Percentiles rank a stretch among this genome's conserved stretches.
These are phyloP conservation scores for Speleostelium caveatum DNA, from an alignment of 78 protist genomes.

Conservation along the genomic window DNA sequence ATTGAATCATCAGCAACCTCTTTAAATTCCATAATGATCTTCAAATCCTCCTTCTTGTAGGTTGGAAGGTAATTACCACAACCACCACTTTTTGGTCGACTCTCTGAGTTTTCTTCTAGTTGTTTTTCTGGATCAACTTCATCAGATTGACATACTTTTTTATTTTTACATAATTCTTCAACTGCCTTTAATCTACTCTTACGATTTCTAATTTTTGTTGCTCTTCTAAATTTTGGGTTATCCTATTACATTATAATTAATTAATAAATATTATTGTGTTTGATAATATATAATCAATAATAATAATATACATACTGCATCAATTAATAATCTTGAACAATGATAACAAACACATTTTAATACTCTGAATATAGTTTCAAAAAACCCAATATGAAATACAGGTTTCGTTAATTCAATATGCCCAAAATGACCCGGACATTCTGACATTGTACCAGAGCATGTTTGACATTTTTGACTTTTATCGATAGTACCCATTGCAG, in stretches of 20 bases:
- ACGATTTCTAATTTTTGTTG: constrained; percentile 35
- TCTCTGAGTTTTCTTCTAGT: too few species aligned
- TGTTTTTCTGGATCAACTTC: constrained; percentile 90
- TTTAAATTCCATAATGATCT: constrained; percentile 60
- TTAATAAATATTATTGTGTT: too few species aligned
- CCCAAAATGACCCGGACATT: constrained; percentile 99
- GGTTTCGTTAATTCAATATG: constrained; percentile 94
- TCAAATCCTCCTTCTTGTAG: constrained; percentile 67
- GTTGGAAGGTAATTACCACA: neutral
- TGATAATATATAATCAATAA: too few species aligned
- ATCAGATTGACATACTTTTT: constrained; percentile 86
- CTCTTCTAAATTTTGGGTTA: constrained; percentile 39
- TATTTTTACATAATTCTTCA: constrained; percentile 55
- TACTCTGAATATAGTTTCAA: constrained; percentile 83
- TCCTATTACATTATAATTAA: constrained; percentile 26
- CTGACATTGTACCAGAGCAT: constrained; percentile 74
- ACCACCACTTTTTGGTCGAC: constrained; percentile 28
- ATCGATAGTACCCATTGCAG: constrained; percentile 58
- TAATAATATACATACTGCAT: neutral
- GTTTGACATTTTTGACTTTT: constrained; percentile 49
- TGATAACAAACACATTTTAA: constrained; percentile 94
- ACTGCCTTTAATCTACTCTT: constrained; percentile 53
- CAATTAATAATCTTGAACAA: constrained; percentile 77
- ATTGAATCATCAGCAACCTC: constrained; percentile 54
- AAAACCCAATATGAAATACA: constrained; percentile 97